Evolutionary conservation across 169 alveolate species (phyloP), one percentile per base, ranked within the genome.

Genomic region (Neospora caninum): DNA sequence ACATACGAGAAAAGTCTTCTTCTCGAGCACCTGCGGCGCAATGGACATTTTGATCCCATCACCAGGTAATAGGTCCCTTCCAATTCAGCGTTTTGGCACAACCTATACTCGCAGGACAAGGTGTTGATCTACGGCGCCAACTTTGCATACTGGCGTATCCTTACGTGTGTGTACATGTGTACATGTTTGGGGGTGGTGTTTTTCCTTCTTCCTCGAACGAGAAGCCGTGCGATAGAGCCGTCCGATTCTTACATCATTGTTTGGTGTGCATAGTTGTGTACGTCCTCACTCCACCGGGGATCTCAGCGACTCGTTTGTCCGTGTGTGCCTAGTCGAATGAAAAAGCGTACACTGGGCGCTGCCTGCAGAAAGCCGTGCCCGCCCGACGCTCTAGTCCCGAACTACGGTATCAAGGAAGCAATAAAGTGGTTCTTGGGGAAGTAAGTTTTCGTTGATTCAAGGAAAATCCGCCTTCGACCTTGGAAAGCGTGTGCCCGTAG

Each of bases 11-110:
- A 97, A 49, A 93, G 94, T 86, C 95, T 97, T 80, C 88, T 97
- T 84, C 97, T 96, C 91, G 97, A 96, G 84, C 98, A 97, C 88
- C 91, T 97, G 20, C 92, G 95, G 92, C 96, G 93, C 91, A 97
- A 97, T 89, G 98, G 98, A 0, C 95, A 96, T 2, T 97, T 95
- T 69, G 98, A 97, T 70, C 98, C 98, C 34, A 95, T 97, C 9
- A 97, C 97, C 67, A 92, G 98, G 94, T 78, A 49, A n/a, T n/a
- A n/a, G n/a, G 58, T 4, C 41, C 53, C 58, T 4, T 49, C 13
- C 58, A 49, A 49, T 49, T 49, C 4, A n/a, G n/a, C n/a, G n/a
- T n/a, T n/a, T n/a, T n/a, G n/a, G n/a, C n/a, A n/a, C n/a, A n/a
- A n/a, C n/a, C n/a, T n/a, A n/a, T n/a, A n/a, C n/a, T n/a, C n/a